These are phyloP conservation scores for Penicillium corylophilum DNA, from an alignment of 2,329 filamentous ascomycete genomes.

Conservation along the genomic window DNA sequence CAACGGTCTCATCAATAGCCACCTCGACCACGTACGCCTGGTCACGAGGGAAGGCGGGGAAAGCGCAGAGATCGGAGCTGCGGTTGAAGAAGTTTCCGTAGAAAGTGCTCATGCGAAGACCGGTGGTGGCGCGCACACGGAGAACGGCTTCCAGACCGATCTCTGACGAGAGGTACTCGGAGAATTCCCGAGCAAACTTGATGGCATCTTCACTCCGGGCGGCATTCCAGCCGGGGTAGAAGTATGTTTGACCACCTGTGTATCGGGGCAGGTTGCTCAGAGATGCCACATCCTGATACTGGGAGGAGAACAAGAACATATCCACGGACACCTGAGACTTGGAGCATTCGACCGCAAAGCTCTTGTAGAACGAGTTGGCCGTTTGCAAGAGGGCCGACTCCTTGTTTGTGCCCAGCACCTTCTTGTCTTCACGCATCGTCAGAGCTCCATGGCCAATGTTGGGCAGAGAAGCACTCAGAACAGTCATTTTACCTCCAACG, in stretches of 20 bases:
- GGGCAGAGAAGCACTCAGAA: constrained; percentile 84
- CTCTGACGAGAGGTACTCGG: constrained; percentile 92
- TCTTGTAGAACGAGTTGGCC: constrained; percentile 96
- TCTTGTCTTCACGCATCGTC: constrained; percentile 94
- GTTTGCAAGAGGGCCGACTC: constrained; percentile 86
- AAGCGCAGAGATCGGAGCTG: constrained; percentile 94
- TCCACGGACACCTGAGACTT: constrained; percentile 98
- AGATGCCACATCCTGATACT: constrained; percentile 96
- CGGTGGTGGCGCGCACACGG: constrained; percentile 90
- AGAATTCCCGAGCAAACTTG: constrained; percentile 96
- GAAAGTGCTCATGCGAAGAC: constrained; percentile 93
- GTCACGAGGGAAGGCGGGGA: constrained; percentile 95
- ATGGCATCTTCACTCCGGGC: constrained; percentile 91
- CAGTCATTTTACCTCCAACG: constrained; percentile 90
- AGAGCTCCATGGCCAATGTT: constrained; percentile 87
- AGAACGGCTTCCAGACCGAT: constrained; percentile 95
- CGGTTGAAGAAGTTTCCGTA: constrained; percentile 99
- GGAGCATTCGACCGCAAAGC: constrained; percentile 96
- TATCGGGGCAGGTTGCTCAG: constrained; percentile 94
- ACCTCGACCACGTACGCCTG: constrained; percentile 98
- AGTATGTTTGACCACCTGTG: constrained; percentile 96
- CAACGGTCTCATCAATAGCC: constrained; percentile 91
- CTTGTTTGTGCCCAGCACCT: constrained; percentile 88
- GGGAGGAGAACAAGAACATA: constrained; percentile 95
- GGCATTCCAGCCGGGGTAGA: constrained; percentile 97